phyloP scores from a whole-genome alignment of 2,329 filamentous ascomycete species.

The Sodiomyces alkalinus region DNA sequence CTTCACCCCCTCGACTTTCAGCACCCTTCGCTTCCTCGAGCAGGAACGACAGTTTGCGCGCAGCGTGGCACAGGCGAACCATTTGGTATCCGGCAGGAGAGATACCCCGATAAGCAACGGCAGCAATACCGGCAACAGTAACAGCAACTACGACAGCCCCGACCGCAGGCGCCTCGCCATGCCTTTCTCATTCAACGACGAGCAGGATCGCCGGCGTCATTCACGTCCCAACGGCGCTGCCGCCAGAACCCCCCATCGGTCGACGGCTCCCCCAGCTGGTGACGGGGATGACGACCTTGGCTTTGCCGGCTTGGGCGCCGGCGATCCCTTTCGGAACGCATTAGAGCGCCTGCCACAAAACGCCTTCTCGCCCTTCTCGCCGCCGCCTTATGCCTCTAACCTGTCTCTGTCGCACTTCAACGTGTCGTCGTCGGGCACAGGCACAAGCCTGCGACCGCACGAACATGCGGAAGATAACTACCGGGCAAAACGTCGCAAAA shows the following conservation, averaged over 20 bases:
- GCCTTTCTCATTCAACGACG: too few species aligned
- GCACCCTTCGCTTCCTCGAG: not conserved
- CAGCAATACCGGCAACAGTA: not conserved
- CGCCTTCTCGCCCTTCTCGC: constrained; percentile 7
- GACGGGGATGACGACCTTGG: constrained; percentile 7
- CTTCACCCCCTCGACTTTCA: not conserved
- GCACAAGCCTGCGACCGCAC: constrained; percentile 17
- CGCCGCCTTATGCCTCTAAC: constrained; percentile 13
- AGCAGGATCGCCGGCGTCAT: too few species aligned
- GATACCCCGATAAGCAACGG: not conserved
- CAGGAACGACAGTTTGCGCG: not conserved
- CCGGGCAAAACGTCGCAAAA: constrained; percentile 51
- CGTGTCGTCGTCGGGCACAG: constrained; percentile 20
- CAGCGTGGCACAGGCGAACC: not conserved
- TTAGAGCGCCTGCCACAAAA: constrained; percentile 7
- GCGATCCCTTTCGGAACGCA: constrained; percentile 6
- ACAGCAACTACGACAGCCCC: not conserved
- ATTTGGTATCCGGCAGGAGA: not conserved
- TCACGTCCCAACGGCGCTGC: too few species aligned
- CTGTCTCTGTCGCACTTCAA: constrained; percentile 16
- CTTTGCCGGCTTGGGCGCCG: too few species aligned
- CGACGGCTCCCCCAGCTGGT: not conserved
- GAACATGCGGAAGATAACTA: constrained; percentile 32
- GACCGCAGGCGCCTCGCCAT: not conserved
- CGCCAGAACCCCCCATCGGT: not conserved